Evolutionary conservation across 2,329 filamentous ascomycete species (phyloP).

Genomic region (Cytospora mali): DNA sequence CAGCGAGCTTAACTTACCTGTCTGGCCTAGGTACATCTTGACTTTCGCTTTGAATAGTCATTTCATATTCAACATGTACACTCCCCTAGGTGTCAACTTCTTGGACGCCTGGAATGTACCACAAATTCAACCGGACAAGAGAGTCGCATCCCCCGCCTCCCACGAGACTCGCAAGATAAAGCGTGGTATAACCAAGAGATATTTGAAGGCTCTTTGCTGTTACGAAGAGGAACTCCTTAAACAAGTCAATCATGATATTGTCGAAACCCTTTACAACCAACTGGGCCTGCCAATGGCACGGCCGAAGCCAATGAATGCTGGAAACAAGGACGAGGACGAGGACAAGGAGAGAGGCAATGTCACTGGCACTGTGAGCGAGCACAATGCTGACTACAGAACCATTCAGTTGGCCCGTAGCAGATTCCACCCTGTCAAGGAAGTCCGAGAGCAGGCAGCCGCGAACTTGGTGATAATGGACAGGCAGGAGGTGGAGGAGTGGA

Average conservation of each 20-base stretch:
- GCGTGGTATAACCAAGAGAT: neutral
- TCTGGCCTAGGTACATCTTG: neutral
- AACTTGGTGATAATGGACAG: neutral
- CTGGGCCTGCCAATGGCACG: neutral
- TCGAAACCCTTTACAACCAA: neutral
- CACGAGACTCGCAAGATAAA: constrained; percentile 7
- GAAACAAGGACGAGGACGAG: neutral
- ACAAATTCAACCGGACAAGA: neutral
- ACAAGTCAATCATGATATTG: neutral
- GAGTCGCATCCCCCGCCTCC: constrained; percentile 3
- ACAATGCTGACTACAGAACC: neutral
- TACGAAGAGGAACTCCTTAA: constrained; percentile 2
- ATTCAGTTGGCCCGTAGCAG: neutral
- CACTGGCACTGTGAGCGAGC: neutral
- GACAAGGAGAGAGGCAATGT: neutral
- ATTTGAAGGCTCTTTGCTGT: neutral
- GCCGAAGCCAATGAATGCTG: neutral
- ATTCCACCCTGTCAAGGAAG: neutral
- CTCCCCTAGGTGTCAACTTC: constrained; percentile 5
- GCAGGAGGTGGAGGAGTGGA: neutral
- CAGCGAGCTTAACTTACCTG: neutral
- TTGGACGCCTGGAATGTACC: neutral
- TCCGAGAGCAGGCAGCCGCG: neutral
- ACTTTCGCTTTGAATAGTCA: too few species aligned
- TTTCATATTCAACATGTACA: neutral